A percentile compares a stretch with the other conserved stretches of the same genome.
These are phyloP conservation scores for Astrothelium macrocarpum DNA, from an alignment of 495 filamentous ascomycete genomes.

Conservation along the genomic window DNA sequence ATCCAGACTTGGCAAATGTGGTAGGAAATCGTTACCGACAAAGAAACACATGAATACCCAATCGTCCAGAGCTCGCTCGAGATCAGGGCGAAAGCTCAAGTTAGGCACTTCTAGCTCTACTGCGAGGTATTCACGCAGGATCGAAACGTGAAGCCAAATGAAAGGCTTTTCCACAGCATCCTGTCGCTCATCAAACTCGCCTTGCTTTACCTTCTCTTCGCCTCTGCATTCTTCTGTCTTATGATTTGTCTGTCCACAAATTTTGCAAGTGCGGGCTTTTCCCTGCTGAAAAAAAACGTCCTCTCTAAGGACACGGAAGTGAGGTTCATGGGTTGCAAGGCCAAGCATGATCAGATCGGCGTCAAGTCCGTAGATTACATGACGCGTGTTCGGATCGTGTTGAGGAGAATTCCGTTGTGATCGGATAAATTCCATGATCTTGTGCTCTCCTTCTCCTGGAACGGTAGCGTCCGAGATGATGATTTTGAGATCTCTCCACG, in stretches of 20 bases:
- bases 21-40: slow-evolving; percentile 97
- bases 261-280: slow-evolving; percentile 65
- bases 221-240: slow-evolving; percentile 74
- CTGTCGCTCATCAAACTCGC: slow-evolving; percentile 78
- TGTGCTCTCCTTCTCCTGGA: slow-evolving; percentile 96
- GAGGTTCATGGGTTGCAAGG: slow-evolving; percentile 90
- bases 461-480: slow-evolving; percentile 98
- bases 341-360: slow-evolving; percentile 99
- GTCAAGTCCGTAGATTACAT: slow-evolving; percentile 42
- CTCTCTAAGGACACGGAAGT: slow-evolving; percentile 94
- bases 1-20: slow-evolving; percentile 90
- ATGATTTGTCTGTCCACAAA: slow-evolving; percentile 89
- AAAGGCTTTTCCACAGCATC: slow-evolving; percentile 72
- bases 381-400: slow-evolving; percentile 84
- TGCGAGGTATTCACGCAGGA: slow-evolving; percentile 87
- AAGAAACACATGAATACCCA: slow-evolving; percentile 99
- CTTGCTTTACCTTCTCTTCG: slow-evolving; percentile 70
- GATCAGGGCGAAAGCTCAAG: slow-evolving; percentile 72
- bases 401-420: slow-evolving; percentile 83
- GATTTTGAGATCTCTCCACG: slow-evolving; percentile 93
- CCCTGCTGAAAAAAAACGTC: slow-evolving; percentile 91
- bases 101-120: slow-evolving; percentile 75
- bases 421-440: slow-evolving; percentile 97
- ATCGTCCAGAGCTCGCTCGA: slow-evolving; percentile 95
- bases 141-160: slow-evolving; percentile 92